phyloP scores from a whole-genome alignment of 805 yeast species.

The Metschnikowia koreensis region DNA sequence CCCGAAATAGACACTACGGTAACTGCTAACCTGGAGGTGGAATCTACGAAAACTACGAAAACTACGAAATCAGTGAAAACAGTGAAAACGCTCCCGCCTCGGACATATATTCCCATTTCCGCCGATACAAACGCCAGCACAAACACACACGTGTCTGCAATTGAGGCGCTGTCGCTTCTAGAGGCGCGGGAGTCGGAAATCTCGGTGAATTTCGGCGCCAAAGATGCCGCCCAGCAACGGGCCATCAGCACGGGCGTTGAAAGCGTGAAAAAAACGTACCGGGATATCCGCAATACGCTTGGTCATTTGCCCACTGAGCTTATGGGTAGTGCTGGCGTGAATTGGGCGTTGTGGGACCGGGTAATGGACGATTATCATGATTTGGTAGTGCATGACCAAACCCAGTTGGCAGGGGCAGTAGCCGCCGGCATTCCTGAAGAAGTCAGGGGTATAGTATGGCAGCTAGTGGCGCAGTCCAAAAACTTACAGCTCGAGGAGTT shows the following conservation, averaged over 20 bases:
- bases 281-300: slow-evolving; percentile 50
- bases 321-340: slow-evolving; percentile 34
- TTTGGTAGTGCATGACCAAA: slow-evolving; percentile 62
- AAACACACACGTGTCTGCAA: slow-evolving; percentile 1
- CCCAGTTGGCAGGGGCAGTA: slow-evolving; percentile 57
- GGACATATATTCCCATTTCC: slow-evolving; percentile 1
- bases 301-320: slow-evolving; percentile 25
- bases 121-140: slow-evolving; percentile 3
- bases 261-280: slow-evolving; percentile 40
- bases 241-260: slow-evolving; percentile 37
- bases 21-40: neutral
- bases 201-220: slow-evolving; percentile 47
- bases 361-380: slow-evolving; percentile 75
- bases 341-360: slow-evolving; percentile 87
- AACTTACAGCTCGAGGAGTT: slow-evolving; percentile 59
- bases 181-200: slow-evolving; percentile 59
- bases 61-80: neutral
- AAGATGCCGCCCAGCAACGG: slow-evolving; percentile 52
- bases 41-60: neutral
- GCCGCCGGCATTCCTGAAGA: slow-evolving; percentile 76
- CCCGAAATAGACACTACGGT: neutral
- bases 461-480: slow-evolving; percentile 77
- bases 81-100: slow-evolving; percentile 8
- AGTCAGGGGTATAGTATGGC: slow-evolving; percentile 91
- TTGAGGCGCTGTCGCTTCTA: slow-evolving; percentile 35